phyloP scores from a whole-genome alignment of 192 early-diverging fungal species.

The Backusella psychrophila region DNA sequence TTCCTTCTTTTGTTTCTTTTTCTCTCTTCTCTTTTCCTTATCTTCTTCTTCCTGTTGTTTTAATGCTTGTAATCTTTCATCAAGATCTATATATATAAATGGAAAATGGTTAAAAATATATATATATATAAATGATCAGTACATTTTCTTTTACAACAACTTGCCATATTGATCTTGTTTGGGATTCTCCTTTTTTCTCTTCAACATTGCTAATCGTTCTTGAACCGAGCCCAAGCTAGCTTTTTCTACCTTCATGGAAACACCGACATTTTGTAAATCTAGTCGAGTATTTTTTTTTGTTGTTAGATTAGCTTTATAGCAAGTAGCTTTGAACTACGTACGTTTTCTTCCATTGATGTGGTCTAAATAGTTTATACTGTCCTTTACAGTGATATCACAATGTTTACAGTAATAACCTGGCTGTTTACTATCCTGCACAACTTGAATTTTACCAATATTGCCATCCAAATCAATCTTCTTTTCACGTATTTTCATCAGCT shows the following conservation, averaged over 20 bases:
- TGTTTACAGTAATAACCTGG: conserved; percentile 92
- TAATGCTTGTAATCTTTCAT: conserved; percentile 61
- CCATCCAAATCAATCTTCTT: conserved; percentile 67
- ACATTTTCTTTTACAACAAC: neutral
- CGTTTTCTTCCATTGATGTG: conserved; percentile 90
- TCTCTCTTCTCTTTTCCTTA: conserved; percentile 52
- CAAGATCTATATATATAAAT: conserved; percentile 51
- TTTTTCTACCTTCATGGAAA: conserved; percentile 80
- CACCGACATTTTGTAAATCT: conserved; percentile 82
- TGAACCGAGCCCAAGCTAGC: conserved; percentile 75
- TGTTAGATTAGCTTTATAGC: no score
- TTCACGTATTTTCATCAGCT: conserved; percentile 36
- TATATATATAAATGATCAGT: neutral
- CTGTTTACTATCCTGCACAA: conserved; percentile 71
- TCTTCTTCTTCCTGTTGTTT: conserved; percentile 72
- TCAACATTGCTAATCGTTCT: conserved; percentile 66
- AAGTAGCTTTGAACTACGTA: conserved; percentile 12
- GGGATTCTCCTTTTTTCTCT: conserved; percentile 63
- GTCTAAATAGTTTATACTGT: conserved; percentile 87
- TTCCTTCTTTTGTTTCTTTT: conserved; percentile 58
- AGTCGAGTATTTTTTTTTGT: neutral
- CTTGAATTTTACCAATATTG: conserved; percentile 79
- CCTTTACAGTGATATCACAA: conserved; percentile 87
- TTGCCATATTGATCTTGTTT: conserved; percentile 53
- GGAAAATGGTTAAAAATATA: conserved; percentile 25